phyloP scores from a whole-genome alignment of 2,329 filamentous ascomycete genomes.

The Nothophoma quercina region DNA sequence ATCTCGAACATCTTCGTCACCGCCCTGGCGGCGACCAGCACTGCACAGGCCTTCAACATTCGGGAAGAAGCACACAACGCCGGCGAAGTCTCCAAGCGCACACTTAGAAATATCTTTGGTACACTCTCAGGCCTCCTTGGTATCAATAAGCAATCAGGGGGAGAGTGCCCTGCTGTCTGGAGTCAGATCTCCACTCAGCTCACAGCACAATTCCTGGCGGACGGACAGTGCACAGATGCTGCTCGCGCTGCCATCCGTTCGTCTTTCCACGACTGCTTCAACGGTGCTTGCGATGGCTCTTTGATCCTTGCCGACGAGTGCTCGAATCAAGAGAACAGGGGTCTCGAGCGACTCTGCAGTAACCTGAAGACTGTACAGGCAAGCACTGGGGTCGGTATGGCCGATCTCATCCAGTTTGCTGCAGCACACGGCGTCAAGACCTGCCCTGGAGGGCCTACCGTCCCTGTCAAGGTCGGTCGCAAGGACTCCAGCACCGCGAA shows the following conservation, averaged over 20 bases:
- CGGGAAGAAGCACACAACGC: constrained; percentile 25
- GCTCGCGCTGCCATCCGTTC: constrained; percentile 46
- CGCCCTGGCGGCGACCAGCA: constrained; percentile 35
- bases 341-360: constrained; percentile 53
- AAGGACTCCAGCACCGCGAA: constrained; percentile 38
- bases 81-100: constrained; percentile 26
- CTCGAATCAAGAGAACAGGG: constrained; percentile 50
- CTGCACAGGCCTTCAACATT: constrained; percentile 34
- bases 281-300: constrained; percentile 47
- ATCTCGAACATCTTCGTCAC: constrained; percentile 38
- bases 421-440: constrained; percentile 48
- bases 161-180: constrained; percentile 44
- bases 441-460: constrained; percentile 44
- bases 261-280: constrained; percentile 49
- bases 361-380: constrained; percentile 51
- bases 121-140: constrained; percentile 14
- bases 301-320: constrained; percentile 48
- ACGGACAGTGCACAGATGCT: constrained; percentile 47
- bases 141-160: constrained; percentile 6
- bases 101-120: constrained; percentile 20
- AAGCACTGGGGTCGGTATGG: constrained; percentile 49
- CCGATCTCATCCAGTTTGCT: constrained; percentile 49
- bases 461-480: constrained; percentile 45
- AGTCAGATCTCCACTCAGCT: constrained; percentile 41
- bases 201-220: constrained; percentile 41